Evolutionary conservation across 768 basidiomycete genomes (phyloP), one percentile per base, ranked within the genome.

Genomic region (Lactifluus rugatus): DNA sequence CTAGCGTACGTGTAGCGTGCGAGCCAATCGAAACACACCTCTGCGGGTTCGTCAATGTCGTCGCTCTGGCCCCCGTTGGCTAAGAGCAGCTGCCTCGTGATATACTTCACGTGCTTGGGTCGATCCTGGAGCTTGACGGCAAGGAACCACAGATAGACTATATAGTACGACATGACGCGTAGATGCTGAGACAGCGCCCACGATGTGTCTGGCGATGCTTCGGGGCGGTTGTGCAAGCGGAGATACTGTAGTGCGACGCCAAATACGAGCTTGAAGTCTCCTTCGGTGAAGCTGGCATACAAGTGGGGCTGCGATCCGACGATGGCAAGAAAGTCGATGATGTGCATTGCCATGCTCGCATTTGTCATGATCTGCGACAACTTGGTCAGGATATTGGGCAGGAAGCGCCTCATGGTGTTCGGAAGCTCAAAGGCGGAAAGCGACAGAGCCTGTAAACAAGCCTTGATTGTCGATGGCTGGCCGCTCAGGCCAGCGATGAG

Each of bases 21-120:
- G 17, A 99, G 78, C 93, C 94, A 98, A 69, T 99, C 96, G 67
- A 98, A 94, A 71, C 92, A 95, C 36, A 98, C 95, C 68, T 97
- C 92, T 0, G 93, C 90, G 26, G 87, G 85, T 59, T 89, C 91
- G 69, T 98, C 96, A 5, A 94, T 75, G 41, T 81, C 77, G 41
- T 81, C 77, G 2, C 74, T 73, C 53, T 80, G 81, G 14, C 81
- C 84, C 59, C 89, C 87, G 71, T 93, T 93, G 14, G 92, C 93
- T 25, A 93, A 76, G 9, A 94, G 75, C 1, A 99, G 79, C 63
- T 93, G 88, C 9, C 87, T 79, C 0, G 87, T 86, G 68, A 99
- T 93, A 72, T 87, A 93, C 28, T 83, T 80, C 28, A 97, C 80
- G 67, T 95, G 85, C 31, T 78, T 78, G 0, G 85, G 84, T 14